Base-by-base conservation (phyloP, 208 protist species). In the Zelonia costaricensis region DNA sequence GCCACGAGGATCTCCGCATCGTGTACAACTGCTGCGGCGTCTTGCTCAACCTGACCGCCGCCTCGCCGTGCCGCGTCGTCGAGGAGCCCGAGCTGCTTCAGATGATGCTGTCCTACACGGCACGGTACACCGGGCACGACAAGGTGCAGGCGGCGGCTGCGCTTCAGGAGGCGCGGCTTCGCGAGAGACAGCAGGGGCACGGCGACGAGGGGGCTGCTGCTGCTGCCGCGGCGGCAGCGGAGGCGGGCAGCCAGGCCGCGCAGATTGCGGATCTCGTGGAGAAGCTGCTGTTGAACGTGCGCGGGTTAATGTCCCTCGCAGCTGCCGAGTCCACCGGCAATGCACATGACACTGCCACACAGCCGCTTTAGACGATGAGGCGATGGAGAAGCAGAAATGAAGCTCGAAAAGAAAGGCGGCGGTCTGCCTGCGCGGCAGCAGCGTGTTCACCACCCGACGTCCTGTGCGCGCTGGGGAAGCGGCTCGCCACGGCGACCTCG, bases 21-120 rank as follows among this genome's bases (percentile, higher is more conserved):
- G 84, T 86, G 43, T 93, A 91, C 67, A 91, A 91, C 75, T 91
- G 81, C 61, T 89, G 85, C 55, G 87, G 87, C 22, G 62, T 91
- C 9, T 35, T 93, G 40, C 79, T 93, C 4, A 93, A 93, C 69
- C 62, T 93, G 25, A 91, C 79, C 15, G 87, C 87, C 7, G 84
- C 78, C 5, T 82, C 77, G 42, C 61, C 57, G n/a, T 93, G 87
- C 63, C 84, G 82, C 39, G 59, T 88, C 4, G 81, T 84, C 18
- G 55, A 74, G 18, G 82, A 93, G 33, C 55, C 73, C 16, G 74
- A 80, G 53, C 77, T 93, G 44, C 59, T 88, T 48, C 28, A 63
- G 33, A 85, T 86, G 77, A 39, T 93, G 56, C 71, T 93, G 39
- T 77, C 84, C 54, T 78, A 89, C 55, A 93, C 87, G 12, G 63